These are phyloP conservation scores for Hypomyces rosellus DNA, from an alignment of 2,329 filamentous ascomycete species.

Conservation along the genomic window DNA sequence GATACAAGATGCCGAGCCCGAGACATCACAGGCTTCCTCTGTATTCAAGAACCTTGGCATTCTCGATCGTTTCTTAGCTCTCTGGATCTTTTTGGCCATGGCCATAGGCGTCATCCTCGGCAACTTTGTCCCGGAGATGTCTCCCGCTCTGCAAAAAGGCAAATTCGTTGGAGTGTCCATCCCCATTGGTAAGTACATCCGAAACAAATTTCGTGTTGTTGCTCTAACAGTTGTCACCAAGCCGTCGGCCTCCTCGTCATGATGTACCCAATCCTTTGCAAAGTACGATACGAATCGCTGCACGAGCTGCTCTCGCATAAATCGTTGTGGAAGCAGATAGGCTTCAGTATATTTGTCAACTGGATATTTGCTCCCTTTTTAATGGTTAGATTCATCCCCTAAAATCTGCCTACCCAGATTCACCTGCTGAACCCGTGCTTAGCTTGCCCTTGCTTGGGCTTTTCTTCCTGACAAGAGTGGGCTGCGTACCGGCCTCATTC, in stretches of 20 bases:
- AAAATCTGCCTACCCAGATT: neutral
- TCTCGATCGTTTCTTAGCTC: conserved; percentile 57
- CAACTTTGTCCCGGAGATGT: conserved; percentile 63
- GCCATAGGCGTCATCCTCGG: conserved; percentile 66
- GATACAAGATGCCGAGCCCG: neutral
- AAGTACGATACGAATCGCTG: conserved; percentile 71
- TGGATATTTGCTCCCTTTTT: conserved; percentile 78
- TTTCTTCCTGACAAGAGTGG: conserved; percentile 54
- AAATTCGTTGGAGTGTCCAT: conserved; percentile 64
- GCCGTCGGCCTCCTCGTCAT: conserved; percentile 78
- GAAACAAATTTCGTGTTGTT: neutral
- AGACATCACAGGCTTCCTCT: conserved; percentile 19
- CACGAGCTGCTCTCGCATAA: conserved; percentile 57
- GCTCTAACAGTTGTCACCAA: conserved; percentile 22
- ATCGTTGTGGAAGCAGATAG: conserved; percentile 71
- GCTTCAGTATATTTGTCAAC: conserved; percentile 69
- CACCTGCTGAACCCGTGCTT: neutral
- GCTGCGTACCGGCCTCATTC: conserved; percentile 62
- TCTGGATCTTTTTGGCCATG: conserved; percentile 79
- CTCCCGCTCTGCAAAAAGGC: conserved; percentile 59
- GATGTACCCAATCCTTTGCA: conserved; percentile 93
- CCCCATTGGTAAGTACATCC: conserved; percentile 48
- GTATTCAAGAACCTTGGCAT: conserved; percentile 50
- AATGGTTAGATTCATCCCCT: conserved; percentile 52
- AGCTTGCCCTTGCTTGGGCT: conserved; percentile 63